Conservation (phyloP, 768 basidiomycete species). For the Agrocybe pediades region DNA sequence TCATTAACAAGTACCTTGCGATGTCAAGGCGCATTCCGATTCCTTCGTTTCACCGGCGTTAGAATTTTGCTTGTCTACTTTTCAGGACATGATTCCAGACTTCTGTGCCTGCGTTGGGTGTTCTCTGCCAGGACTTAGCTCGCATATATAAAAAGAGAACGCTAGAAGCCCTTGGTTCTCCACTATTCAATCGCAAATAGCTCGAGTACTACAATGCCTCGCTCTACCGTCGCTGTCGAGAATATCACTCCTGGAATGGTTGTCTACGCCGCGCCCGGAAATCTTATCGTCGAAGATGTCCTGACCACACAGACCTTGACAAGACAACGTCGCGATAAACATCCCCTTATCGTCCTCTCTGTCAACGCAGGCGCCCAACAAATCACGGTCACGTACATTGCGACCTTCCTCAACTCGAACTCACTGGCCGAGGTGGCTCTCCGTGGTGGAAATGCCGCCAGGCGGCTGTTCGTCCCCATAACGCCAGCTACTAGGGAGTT, state of each 20-base stretch:
- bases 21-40: neutral
- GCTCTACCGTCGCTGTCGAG: constrained; percentile 1
- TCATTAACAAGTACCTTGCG: neutral
- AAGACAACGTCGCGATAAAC: constrained; percentile 1
- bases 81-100: neutral
- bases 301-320: constrained; percentile 1
- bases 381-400: constrained; percentile 5
- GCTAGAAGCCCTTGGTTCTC: neutral
- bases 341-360: constrained; percentile 4
- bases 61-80: neutral
- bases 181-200: neutral
- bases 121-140: neutral
- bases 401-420: neutral
- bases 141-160: neutral
- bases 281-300: constrained; percentile 3
- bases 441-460: neutral
- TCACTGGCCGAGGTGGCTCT: neutral
- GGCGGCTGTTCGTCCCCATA: neutral
- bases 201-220: neutral
- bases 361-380: neutral
- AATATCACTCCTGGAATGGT: constrained; percentile 5
- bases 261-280: constrained; percentile 1
- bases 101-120: neutral
- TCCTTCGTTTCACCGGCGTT: neutral
- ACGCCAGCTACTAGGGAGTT: neutral